These are phyloP conservation scores for Claviceps pazoutovae DNA, from an alignment of 2,329 filamentous ascomycete species.

Conservation along the genomic window DNA sequence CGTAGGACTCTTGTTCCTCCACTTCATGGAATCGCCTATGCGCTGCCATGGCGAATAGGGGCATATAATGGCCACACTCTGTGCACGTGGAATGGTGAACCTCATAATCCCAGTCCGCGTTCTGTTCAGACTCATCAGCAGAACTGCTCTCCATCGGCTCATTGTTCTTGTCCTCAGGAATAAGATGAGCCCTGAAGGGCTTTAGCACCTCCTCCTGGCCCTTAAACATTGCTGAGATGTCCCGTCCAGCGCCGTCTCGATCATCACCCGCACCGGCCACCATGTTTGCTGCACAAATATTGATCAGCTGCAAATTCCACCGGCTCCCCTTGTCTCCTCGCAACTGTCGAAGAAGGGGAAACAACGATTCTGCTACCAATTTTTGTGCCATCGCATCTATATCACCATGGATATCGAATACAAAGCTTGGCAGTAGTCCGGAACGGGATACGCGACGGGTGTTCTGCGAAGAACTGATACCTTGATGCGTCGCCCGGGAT, in stretches of 20 bases:
- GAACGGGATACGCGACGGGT: constrained; percentile 67
- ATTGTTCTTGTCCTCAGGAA: constrained; percentile 14
- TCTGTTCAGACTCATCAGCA: constrained; percentile 10
- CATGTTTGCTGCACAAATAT: constrained; percentile 83
- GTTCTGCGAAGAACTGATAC: constrained; percentile 34
- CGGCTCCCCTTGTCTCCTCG: constrained; percentile 49
- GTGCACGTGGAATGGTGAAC: constrained; percentile 23
- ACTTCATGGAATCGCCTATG: constrained; percentile 30
- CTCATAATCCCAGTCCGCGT: constrained; percentile 17
- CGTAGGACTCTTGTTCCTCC: constrained; percentile 8
- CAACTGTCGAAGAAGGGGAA: constrained; percentile 61
- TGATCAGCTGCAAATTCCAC: constrained; percentile 75
- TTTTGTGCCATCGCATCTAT: constrained; percentile 49
- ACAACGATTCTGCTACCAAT: constrained; percentile 53
- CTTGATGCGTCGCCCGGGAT: constrained; percentile 28
- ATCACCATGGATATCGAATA: constrained; percentile 49
- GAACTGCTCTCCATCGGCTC: constrained; percentile 14
- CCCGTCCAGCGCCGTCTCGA: constrained; percentile 45
- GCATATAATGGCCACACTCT: constrained; percentile 38
- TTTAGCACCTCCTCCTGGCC: constrained; percentile 55
- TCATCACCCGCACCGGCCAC: constrained; percentile 37
- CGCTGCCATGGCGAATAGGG: constrained; percentile 42
- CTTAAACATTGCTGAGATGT: constrained; percentile 75
- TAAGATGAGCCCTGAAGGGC: constrained; percentile 44
- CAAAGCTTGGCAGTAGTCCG: constrained; percentile 54